These are phyloP conservation scores for Lablab purpureus DNA, from an alignment of 306 rosid genomes.

Conservation along the genomic window DNA sequence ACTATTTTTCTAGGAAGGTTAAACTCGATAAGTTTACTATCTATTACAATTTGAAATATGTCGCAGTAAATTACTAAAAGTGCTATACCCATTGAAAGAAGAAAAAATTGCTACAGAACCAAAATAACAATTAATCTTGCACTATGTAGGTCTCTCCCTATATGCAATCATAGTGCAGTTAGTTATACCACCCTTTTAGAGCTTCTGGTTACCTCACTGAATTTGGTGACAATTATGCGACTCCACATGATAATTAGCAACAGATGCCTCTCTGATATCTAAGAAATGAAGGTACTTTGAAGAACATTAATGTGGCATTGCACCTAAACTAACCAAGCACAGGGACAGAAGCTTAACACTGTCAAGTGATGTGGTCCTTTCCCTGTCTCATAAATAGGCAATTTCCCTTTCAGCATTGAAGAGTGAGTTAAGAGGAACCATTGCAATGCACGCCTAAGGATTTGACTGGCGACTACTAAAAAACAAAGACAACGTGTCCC, in stretches of 20 bases:
- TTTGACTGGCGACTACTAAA: slow-evolving; percentile 45
- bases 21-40: too few relatives aligned
- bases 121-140: background rate
- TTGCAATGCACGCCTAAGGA: slow-evolving; percentile 25
- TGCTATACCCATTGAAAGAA: too few relatives aligned
- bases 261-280: background rate
- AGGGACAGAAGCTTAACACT: background rate
- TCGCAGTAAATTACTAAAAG: too few relatives aligned
- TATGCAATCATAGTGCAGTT: background rate
- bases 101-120: background rate
- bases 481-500: slow-evolving; percentile 42
- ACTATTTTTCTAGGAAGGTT: too few relatives aligned
- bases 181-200: background rate
- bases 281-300: background rate
- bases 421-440: slow-evolving; percentile 1
- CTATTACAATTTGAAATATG: too few relatives aligned
- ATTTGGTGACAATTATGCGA: slow-evolving; percentile 29
- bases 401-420: slow-evolving; percentile 38
- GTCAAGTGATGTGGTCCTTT: background rate
- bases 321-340: background rate
- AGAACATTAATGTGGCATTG: background rate
- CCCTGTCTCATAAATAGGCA: slow-evolving; percentile 17
- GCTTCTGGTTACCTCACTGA: slow-evolving; percentile 12
- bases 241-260: slow-evolving; percentile 9
- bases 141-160: too few relatives aligned